Evolutionary conservation across 2,329 filamentous ascomycete genomes (phyloP), one percentile per base, ranked within the genome.

Genomic region (Colletotrichum ledebouriae): DNA sequence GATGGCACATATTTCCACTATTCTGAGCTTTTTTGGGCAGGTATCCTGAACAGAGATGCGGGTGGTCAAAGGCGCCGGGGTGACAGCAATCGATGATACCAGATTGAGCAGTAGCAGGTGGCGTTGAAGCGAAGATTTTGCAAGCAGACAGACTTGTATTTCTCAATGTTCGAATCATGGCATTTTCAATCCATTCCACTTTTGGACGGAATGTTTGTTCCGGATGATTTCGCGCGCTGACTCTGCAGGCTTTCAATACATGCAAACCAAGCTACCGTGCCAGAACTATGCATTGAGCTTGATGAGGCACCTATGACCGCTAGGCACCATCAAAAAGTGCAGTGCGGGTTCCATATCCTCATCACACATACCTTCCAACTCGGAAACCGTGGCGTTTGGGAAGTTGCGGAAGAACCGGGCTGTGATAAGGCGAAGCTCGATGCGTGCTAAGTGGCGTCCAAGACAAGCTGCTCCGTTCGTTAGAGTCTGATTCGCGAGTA

Each of bases 361-460:
- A 46, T 80, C 77, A 1, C 63, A 73, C 75, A 80, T 81, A 6
- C 76, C 78, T 59, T 81, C 78, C 25, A 68, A 53, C 3, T 53
- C 39, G 5, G 64, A 67, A 1, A 77, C 65, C 10, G 53, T 74
- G 0, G 79, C 75, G 44, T 76, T 73, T 0, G 81, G 79, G 67
- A 83, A 86, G 44, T 82, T 76, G 1, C 80, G 78, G 74, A 89
- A 87, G 75, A 90, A 86, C 4, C 81, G 77, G 0, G 86, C 84
- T 0, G 82, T 78, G 0, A 81, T 84, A 29, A 87, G 80, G 6
- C 86, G 80, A 25, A 90, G 73, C 72, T 89, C 87, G 75, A 87
- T 86, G n/a, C 80, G 78, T 0, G 87, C 87, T 17, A 90, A 77
- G 69, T 89, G 86, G 29, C 87, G 77, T 2, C 88, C 87, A 15